phyloP scores from a whole-genome alignment of 2,329 filamentous ascomycete genomes.

The Diaporthe vaccinii region DNA sequence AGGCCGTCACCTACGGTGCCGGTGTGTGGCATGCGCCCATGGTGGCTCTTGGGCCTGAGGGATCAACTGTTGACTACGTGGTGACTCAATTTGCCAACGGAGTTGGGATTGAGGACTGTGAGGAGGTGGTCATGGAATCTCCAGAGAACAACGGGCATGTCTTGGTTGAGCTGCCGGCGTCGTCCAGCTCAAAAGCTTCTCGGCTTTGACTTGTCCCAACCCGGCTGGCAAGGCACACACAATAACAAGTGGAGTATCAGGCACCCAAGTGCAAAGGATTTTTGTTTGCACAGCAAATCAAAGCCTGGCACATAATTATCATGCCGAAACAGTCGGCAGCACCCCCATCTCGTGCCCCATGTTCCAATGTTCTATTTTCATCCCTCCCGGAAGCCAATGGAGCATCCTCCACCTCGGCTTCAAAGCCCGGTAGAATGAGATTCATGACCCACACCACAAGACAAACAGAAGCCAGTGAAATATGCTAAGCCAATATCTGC shows the following conservation, averaged over 20 bases:
- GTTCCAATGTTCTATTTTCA: background rate
- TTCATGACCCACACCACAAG: background rate
- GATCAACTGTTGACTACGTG: conserved; percentile 81
- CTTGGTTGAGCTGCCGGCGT: conserved; percentile 24
- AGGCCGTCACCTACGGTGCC: conserved; percentile 91
- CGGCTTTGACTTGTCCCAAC: background rate
- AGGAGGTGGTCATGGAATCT: conserved; percentile 73
- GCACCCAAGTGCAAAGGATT: background rate
- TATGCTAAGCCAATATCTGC: background rate
- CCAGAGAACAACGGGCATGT: conserved; percentile 24
- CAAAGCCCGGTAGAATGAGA: background rate
- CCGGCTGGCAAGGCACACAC: background rate
- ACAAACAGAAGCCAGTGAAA: background rate
- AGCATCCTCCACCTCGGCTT: background rate
- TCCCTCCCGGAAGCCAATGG: background rate
- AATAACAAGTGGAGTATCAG: background rate
- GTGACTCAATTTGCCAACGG: conserved; percentile 93
- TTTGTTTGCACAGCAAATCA: background rate
- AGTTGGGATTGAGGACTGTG: conserved; percentile 86
- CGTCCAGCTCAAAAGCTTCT: background rate
- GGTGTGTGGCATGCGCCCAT: conserved; percentile 98
- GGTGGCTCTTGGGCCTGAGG: conserved; percentile 79
- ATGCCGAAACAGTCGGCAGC: too few species aligned
- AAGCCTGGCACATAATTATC: background rate
- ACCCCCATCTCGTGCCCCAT: too few species aligned